Evolutionary conservation across 805 yeast species (phyloP), one percentile per base, ranked within the genome.

Genomic region (Limtongia smithiae): DNA sequence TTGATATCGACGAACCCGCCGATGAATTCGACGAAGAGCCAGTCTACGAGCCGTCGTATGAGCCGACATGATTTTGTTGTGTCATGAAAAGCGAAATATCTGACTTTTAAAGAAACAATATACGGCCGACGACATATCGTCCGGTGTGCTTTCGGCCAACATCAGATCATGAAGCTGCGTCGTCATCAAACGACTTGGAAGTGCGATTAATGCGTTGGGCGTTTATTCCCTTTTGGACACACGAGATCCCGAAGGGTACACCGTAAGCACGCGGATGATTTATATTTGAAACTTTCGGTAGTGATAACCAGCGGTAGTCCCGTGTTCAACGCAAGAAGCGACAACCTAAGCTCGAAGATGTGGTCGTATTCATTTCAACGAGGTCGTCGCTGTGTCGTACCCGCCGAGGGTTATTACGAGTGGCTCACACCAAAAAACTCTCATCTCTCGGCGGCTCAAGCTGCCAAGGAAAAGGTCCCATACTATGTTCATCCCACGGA

Each of bases 331-430:
- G 88, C 95, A 22, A 69, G 93, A 18, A 68, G 69, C 31, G 96
- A 88, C 55, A 75, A 82, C 5, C 59, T 88, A 9, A 59, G 60
- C 0, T 71, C 73, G 3, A 65, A 73, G 20, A 65, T 83, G 35
- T 89, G 95, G 95, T 70, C 70, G 5, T 53, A 70, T 1, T 71
- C 78, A 4, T 67, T 73, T 32, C 67, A 72, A 21, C 66, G 67
- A 7, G 45, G 57, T 8, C 68, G 70, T 4, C 69, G 96, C 33
- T 89, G 96, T 63, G 81, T 83, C 0, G 78, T 88, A 0, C 91
- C 95, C 0, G 75, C 85, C 34, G 76, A 78, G 60, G 96, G 96
- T 0, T 90, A 90, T 65, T 90, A 78, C 62, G 97, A 90, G 66
- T 90, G 97, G 96, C 56, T 53, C 14, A 22, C 48, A 3, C 37